phyloP scores from a whole-genome alignment of 257 asterid species.

The Nicotiana otophora region DNA sequence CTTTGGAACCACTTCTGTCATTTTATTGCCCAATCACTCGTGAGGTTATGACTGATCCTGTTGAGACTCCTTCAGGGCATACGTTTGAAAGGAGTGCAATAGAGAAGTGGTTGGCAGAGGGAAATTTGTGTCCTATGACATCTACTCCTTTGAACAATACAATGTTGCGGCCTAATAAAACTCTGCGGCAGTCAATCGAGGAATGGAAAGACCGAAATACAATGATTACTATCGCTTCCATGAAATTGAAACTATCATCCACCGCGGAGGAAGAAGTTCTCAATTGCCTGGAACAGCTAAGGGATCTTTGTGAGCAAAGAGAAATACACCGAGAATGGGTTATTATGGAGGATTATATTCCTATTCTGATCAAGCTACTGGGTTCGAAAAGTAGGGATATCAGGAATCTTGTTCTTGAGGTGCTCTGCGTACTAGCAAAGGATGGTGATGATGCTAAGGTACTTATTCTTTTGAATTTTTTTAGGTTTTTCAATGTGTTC shows the following conservation, averaged over 20 bases:
- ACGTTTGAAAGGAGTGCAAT: constrained; percentile 57
- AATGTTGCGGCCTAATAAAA: constrained; percentile 62
- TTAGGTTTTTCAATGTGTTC: neutral
- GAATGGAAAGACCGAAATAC: constrained; percentile 71
- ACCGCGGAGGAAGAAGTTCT: constrained; percentile 39
- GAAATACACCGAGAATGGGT: constrained; percentile 62
- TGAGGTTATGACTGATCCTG: constrained; percentile 64
- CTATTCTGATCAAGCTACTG: constrained; percentile 43
- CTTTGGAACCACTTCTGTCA: constrained; percentile 48
- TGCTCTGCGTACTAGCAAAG: constrained; percentile 50
- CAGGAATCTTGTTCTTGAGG: constrained; percentile 37
- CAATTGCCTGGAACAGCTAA: constrained; percentile 33
- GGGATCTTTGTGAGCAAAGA: constrained; percentile 50
- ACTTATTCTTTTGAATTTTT: constrained; percentile 5
- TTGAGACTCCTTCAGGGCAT: constrained; percentile 60
- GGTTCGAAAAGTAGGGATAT: constrained; percentile 40
- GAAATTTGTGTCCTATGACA: constrained; percentile 44
- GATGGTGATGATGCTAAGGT: constrained; percentile 59
- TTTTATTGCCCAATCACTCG: constrained; percentile 54
- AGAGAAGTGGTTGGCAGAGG: constrained; percentile 54
- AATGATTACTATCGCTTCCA: constrained; percentile 45
- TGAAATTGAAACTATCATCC: constrained; percentile 36
- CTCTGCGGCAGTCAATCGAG: constrained; percentile 62
- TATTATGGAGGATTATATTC: constrained; percentile 53
- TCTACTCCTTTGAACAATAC: constrained; percentile 32